phyloP scores from a whole-genome alignment of 2,329 filamentous ascomycete species.

The Fusarium ramigenum region DNA sequence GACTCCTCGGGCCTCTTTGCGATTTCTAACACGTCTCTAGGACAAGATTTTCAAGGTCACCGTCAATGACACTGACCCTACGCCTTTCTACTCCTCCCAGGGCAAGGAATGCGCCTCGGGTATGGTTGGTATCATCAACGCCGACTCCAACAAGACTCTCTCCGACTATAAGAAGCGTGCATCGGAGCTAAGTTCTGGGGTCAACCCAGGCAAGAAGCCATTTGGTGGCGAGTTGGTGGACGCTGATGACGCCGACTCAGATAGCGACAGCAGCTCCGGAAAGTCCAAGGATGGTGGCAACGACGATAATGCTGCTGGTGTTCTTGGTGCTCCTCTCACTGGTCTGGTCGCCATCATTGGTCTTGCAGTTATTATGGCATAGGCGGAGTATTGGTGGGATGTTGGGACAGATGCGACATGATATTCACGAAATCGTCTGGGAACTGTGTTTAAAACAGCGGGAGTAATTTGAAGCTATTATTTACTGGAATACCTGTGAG shows the following conservation, averaged over 20 bases:
- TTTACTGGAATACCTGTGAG: background rate
- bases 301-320: constrained; percentile 27
- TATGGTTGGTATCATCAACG: constrained; percentile 54
- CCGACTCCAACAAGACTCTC: constrained; percentile 43
- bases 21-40: constrained; percentile 33
- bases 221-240: constrained; percentile 46
- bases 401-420: constrained; percentile 19
- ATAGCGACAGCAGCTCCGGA: constrained; percentile 1
- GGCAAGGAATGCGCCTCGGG: constrained; percentile 49
- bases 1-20: background rate
- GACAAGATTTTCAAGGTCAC: constrained; percentile 49
- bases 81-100: constrained; percentile 53
- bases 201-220: constrained; percentile 39
- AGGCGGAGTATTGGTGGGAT: background rate
- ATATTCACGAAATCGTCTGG: constrained; percentile 18
- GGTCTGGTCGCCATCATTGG: constrained; percentile 31
- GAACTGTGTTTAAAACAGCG: background rate
- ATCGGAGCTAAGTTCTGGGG: constrained; percentile 36
- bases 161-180: constrained; percentile 47
- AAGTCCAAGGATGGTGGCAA: constrained; percentile 18
- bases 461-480: constrained; percentile 3
- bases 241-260: constrained; percentile 28
- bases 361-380: constrained; percentile 33
- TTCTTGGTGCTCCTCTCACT: constrained; percentile 25
- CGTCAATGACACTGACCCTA: constrained; percentile 46